Evolutionary conservation across 192 early-diverging fungal species (phyloP), one percentile per base, ranked within the genome.

Genomic region (Coemansia reversa): DNA sequence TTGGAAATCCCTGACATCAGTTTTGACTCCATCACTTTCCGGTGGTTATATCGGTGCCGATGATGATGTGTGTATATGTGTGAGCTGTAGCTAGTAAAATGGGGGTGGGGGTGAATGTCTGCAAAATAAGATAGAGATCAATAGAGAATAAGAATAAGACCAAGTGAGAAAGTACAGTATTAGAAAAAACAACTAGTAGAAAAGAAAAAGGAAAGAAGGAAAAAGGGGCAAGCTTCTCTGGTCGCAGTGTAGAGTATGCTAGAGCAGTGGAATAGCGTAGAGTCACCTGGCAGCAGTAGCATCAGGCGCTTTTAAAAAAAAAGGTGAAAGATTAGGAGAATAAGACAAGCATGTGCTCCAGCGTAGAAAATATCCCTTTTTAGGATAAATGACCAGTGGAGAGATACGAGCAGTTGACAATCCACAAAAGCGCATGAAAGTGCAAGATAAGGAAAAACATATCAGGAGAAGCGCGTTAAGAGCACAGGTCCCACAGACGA

Each of bases 1-100:
- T 87, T 85, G 7, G 84, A 30, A 50, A 81, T 70, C 32, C 72
- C 71, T 8, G 69, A 66, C 77, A 80, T 80, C 12, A 2, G 39
- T 50, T 45, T 16, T 45, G 1, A 9, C 35, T 39, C 30, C 7
- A 27, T 3, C 11, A 16, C 39, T 45, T 16, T 45, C 39, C 16
- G 39, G 14, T 16, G 35, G 25, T 18, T 19, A 19, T 42, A 19
- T 49, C 49, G 20, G 39, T 23, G 16, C 11, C 23, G 48, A 7
- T 33, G 7, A 3, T 42, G 24, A 18, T 47, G 9, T 28, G 27
- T 30, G 48, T 32, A 7, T 32, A 32, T 32, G 5, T 35, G 33
- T 12, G 33, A 4, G 33, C 8, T 12, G 11, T 5, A 35, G 33
- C 0, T 35, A 12, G 33, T 35, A 12, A 35, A 35, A 7, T 35